Percentiles rank a stretch among this genome's conserved stretches.
Evolutionary conservation across 768 basidiomycete genomes (phyloP).

Genomic region (Mrakia blollopis): DNA sequence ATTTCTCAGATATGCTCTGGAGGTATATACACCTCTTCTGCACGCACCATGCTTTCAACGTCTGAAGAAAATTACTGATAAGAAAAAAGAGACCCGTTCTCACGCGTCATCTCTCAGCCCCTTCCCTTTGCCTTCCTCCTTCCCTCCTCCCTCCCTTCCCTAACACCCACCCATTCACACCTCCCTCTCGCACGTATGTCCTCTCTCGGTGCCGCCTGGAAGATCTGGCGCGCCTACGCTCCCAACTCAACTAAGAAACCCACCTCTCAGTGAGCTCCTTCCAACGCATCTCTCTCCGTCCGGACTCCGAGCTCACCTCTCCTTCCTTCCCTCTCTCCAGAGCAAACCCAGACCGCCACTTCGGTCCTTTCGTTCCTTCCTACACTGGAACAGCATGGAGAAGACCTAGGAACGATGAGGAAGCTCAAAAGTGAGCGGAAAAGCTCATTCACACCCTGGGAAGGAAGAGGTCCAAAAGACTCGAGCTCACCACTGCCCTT

Average conservation of each 20-base stretch:
- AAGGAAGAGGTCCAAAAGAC: background rate
- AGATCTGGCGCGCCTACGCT: slow-evolving; percentile 15
- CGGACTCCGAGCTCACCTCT: background rate
- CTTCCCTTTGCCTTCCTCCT: background rate
- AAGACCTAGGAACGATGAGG: slow-evolving; percentile 39
- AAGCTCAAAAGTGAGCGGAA: slow-evolving; percentile 44
- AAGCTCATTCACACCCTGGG: slow-evolving; percentile 6
- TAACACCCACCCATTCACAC: too few species aligned
- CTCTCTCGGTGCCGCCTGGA: slow-evolving; percentile 3
- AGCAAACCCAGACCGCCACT: slow-evolving; percentile 6
- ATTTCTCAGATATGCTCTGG: too few species aligned
- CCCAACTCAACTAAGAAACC: background rate
- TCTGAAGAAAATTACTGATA: too few species aligned
- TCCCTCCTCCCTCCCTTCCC: background rate
- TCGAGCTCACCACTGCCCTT: background rate
- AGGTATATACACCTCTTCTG: too few species aligned
- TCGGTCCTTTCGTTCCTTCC: slow-evolving; percentile 2
- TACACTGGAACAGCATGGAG: background rate
- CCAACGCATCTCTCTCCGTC: background rate
- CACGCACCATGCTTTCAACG: too few species aligned
- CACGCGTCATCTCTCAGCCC: too few species aligned
- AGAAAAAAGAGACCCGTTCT: too few species aligned
- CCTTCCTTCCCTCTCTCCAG: background rate
- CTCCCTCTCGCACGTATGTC: too few species aligned
- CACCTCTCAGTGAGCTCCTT: background rate